Evolutionary conservation across 2,329 filamentous ascomycete species (phyloP), one percentile per base, ranked within the genome.

Genomic region (Akanthomyces dipterigenus): DNA sequence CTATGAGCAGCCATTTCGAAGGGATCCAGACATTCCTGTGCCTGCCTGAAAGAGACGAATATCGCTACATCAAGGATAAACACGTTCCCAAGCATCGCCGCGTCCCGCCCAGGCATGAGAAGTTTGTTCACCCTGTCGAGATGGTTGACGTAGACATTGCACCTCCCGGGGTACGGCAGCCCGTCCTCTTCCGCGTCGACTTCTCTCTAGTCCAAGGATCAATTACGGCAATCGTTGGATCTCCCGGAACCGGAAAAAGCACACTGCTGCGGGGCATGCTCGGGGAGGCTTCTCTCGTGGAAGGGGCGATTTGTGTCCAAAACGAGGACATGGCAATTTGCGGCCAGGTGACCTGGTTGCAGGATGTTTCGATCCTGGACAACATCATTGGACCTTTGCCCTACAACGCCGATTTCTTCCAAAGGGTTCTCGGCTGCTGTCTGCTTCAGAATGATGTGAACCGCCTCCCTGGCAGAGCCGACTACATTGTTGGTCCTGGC

Each of bases 151-250:
- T 54, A 6, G 57, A 60, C 11, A 46, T 60, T 38, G 57, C 57
- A 18, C 48, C 57, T n/a, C 40, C 40, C 12, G 57, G 46, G 1
- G n/a, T 53, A n/a, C 48, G 49, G 8, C 48, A 60, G 20, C 57
- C 57, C 9, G 31, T 60, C 20, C 57, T 60, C 9, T 60, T 60
- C 49, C 57, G 57, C 16, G 48, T 60, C 28, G 57, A 60, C 28
- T 60, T 60, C 6, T 43, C 57, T 5, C 28, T 60, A 1, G 38
- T 38, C 3, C 57, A 53, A 20, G 48, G 48, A 6, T 51, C 57
- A 6, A 60, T 60, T 14, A 60, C 57, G 6, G 57, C 57, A 14
- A 40, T 60, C 3, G 18, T 60, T 20, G 57, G 57, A 5, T 8
- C 26, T 0, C 49, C 57, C 12, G 28, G 57, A 9, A 60, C 48